phyloP scores from a whole-genome alignment of 202 grass and related monocot genomes.

The Panicum hallii region DNA sequence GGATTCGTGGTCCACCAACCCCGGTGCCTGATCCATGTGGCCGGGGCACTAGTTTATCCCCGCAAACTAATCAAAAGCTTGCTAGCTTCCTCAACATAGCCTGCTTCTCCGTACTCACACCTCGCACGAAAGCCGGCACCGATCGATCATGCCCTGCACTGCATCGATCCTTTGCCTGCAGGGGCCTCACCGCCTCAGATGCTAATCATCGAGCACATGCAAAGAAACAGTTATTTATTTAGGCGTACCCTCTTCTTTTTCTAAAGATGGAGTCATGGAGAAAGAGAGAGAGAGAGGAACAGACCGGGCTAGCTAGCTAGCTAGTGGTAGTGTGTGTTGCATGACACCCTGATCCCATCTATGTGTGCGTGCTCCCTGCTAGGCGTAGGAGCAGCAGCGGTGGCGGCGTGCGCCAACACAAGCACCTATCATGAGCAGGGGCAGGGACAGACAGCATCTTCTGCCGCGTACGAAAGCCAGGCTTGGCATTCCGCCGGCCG shows the following conservation, averaged over 20 bases:
- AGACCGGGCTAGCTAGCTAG: neutral
- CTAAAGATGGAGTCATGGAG: constrained; percentile 15
- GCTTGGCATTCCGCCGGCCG: neutral
- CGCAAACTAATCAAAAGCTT: neutral
- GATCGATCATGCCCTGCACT: neutral
- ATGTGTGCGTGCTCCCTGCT: neutral
- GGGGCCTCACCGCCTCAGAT: constrained; percentile 23
- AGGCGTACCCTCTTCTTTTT: too few relatives aligned
- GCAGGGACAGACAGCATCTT: neutral
- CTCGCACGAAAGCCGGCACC: constrained; percentile 19
- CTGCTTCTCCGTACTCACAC: neutral
- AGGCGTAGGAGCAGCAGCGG: neutral
- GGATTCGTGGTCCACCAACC: constrained; percentile 42
- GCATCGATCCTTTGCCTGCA: neutral
- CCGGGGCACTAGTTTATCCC: constrained; percentile 40
- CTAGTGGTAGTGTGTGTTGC: neutral
- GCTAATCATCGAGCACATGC: constrained; percentile 50
- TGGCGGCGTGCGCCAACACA: neutral
- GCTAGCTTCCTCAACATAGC: neutral
- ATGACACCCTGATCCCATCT: constrained; percentile 45
- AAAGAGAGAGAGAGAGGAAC: neutral
- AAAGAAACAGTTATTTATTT: constrained; percentile 20
- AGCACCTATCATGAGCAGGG: constrained; percentile 2
- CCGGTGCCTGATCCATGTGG: constrained; percentile 46
- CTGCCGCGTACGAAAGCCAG: neutral